Conservation (phyloP, 768 basidiomycete species). For the Kondoa subrosea region DNA sequence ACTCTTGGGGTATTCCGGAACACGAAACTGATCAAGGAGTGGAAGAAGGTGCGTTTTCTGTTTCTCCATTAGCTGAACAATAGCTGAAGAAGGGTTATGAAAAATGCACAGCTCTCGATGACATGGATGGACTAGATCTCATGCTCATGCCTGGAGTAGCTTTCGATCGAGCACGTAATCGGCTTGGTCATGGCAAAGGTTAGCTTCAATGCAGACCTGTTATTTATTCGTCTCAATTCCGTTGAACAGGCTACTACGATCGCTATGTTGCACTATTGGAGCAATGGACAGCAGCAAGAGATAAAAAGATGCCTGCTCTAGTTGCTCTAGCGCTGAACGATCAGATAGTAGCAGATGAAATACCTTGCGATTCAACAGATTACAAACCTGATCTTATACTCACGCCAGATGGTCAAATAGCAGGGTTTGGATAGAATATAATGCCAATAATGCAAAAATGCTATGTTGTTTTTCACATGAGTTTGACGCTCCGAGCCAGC, state of each 20-base stretch:
- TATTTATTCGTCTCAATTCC: not conserved
- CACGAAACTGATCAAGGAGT: not conserved
- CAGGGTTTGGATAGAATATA: no score
- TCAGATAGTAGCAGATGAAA: slow-evolving; percentile 9
- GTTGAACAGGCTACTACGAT: slow-evolving; percentile 18
- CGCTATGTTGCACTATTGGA: slow-evolving; percentile 5
- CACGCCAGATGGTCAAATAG: not conserved
- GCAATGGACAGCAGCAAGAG: not conserved
- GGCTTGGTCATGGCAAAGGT: not conserved
- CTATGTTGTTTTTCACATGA: not conserved
- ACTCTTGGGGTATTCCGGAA: slow-evolving; percentile 17
- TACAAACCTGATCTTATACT: not conserved
- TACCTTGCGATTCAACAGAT: slow-evolving; percentile 2
- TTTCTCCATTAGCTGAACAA: not conserved
- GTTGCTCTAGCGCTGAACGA: slow-evolving; percentile 18
- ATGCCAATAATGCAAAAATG: no score
- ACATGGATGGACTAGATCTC: slow-evolving; percentile 14
- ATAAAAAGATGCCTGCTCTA: slow-evolving; percentile 2
- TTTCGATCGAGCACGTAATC: not conserved
- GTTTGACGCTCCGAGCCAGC: not conserved
- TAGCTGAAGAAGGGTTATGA: not conserved
- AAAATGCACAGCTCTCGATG: slow-evolving; percentile 7
- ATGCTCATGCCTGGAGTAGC: slow-evolving; percentile 18
- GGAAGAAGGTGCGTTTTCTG: not conserved
- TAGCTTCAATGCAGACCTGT: slow-evolving; percentile 4